Conservation (phyloP, 2,329 filamentous ascomycete genomes). For the Clonostachys chloroleuca region DNA sequence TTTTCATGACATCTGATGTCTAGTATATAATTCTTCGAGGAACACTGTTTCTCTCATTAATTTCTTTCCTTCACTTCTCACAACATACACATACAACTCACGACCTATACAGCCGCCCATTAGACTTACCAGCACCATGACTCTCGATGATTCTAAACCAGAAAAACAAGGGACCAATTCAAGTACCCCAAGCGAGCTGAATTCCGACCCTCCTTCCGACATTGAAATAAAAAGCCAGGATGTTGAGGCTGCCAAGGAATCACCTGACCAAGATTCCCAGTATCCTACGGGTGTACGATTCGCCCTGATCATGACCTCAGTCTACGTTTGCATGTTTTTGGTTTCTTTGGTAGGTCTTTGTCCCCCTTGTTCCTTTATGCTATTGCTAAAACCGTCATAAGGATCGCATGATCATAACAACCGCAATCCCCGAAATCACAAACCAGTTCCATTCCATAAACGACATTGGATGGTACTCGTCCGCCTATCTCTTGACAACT, state of each 20-base stretch:
- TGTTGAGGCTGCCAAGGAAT: background rate
- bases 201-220: background rate
- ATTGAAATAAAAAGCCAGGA: background rate
- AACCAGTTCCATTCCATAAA: constrained; percentile 46
- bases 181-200: background rate
- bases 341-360: background rate
- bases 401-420: constrained; percentile 40
- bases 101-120: background rate
- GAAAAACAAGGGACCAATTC: background rate
- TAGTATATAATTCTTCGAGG: no score
- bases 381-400: background rate
- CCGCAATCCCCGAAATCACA: constrained; percentile 40
- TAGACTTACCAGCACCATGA: background rate
- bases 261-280: background rate
- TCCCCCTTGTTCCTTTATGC: background rate
- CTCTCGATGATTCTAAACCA: background rate
- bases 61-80: no score
- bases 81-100: no score
- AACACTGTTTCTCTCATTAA: no score
- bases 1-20: no score
- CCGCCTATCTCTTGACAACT: constrained; percentile 54
- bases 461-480: constrained; percentile 59
- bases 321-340: background rate
- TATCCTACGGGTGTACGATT: background rate
- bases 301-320: background rate